Conservation (phyloP, 164 flowering plant genomes). For the Vitis vinifera region DNA sequence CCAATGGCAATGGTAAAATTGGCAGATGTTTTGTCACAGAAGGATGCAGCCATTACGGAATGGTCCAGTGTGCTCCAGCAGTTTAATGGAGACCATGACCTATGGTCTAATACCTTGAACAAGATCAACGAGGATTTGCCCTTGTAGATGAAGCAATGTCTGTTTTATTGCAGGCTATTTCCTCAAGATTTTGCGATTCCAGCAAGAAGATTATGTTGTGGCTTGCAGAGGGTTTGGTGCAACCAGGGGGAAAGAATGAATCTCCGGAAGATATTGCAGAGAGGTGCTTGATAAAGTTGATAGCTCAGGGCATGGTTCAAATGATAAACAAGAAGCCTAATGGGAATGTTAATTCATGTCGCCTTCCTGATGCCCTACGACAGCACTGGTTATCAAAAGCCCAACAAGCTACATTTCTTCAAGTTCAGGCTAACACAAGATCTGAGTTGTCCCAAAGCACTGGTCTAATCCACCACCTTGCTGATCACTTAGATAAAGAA, state of each 20-base stretch:
- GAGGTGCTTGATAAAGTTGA: slow-evolving; percentile 8
- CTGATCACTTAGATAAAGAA: too few species aligned
- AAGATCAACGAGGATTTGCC: too few species aligned
- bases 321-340: not conserved
- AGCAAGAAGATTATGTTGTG: slow-evolving; percentile 13
- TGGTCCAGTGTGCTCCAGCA: too few species aligned
- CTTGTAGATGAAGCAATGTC: slow-evolving; percentile 9
- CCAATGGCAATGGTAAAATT: too few species aligned
- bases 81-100: too few species aligned
- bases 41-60: too few species aligned
- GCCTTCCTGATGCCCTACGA: slow-evolving; percentile 14
- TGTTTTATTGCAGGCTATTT: slow-evolving; percentile 20
- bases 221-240: slow-evolving; percentile 28
- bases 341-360: slow-evolving; percentile 10
- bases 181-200: slow-evolving; percentile 13
- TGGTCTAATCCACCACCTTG: too few species aligned
- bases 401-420: not conserved
- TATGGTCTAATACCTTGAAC: too few species aligned
- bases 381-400: slow-evolving; percentile 1
- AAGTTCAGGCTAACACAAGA: not conserved
- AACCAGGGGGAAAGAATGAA: not conserved
- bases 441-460: not conserved
- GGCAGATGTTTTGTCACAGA: too few species aligned
- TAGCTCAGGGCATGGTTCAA: slow-evolving; percentile 6
- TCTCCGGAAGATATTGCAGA: slow-evolving; percentile 2